Conservation (phyloP, 169 alveolate species). For the Plasmodium vinckei region DNA sequence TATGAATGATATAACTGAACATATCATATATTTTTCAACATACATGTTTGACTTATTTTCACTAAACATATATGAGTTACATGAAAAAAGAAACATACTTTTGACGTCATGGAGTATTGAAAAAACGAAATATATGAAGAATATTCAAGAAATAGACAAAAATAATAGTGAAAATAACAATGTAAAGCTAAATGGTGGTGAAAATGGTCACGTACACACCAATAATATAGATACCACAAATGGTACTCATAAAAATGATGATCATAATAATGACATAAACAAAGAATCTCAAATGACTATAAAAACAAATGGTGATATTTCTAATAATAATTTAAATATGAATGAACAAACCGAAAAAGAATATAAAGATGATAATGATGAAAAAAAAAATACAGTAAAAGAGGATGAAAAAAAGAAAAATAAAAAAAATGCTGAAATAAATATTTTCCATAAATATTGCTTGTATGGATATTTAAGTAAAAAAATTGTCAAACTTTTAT, state of each 20-base stretch:
- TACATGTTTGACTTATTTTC: constrained; percentile 71
- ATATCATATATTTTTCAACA: constrained; percentile 71
- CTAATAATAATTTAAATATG: background rate
- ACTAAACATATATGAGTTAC: constrained; percentile 34
- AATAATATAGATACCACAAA: background rate
- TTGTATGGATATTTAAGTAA: constrained; percentile 49
- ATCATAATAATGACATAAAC: background rate
- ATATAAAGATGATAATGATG: background rate
- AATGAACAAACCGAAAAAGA: background rate
- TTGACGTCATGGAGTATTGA: constrained; percentile 52
- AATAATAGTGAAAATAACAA: background rate
- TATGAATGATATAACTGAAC: constrained; percentile 28
- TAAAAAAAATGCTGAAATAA: constrained; percentile 17
- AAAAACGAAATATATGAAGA: constrained; percentile 37
- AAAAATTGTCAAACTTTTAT: constrained; percentile 34
- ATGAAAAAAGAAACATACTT: constrained; percentile 27
- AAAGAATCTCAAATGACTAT: background rate
- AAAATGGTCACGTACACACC: background rate
- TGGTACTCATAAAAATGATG: background rate
- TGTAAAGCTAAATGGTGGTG: background rate
- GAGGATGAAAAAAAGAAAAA: background rate
- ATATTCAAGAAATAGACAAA: background rate
- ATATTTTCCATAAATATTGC: constrained; percentile 11
- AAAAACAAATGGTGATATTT: background rate
- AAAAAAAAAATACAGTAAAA: background rate